Base-by-base conservation (phyloP, 768 basidiomycete genomes). In the Butyriboletus loyo region DNA sequence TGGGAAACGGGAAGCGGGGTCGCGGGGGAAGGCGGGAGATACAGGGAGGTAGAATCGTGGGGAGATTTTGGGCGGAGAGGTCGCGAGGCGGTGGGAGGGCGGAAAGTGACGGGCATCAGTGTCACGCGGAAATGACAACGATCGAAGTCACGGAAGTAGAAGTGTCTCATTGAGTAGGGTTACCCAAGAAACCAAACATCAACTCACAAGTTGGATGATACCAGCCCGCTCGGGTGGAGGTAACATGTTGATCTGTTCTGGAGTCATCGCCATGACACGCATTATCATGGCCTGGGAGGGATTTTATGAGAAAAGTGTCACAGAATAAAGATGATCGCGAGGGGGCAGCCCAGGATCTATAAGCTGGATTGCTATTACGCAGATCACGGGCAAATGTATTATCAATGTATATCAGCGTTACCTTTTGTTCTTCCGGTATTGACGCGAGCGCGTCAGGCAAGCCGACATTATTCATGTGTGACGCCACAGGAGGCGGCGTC, bases 181-280 rank as follows among this genome's bases (percentile, higher is more conserved):
- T 37, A n/a, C 19, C 15, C 1, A n/a, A 37, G 25, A 52, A 53
- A 21, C 53, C 21, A n/a, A 47, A 48, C 41, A 45, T 37, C 38
- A 24, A 79, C 88, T 59, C 36, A 93, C 92, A 64, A 97, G 75
- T 71, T 93, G 89, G 60, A 92, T 80, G 58, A 93, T 86, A 31
- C 83, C 89, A 11, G 82, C 78, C 25, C 88, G 77, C 61, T 95
- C 92, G 5, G 77, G 71, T 1, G 86, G 83, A 10, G 90, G 86
- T 32, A 96, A 71, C 56, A 76, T 74, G 45, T 84, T 82, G 52
- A 97, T 85, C 66, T 97, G 90, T 35, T 91, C 92, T 2, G 85
- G 83, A 1, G 89, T 87, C 85, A 98, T 88, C 32, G 81, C 74
- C 50, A 94, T 62, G 3, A 95, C 86, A 48, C 85, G 85, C 72